Evolutionary conservation across 225 moss, liverwort and hornwort species (phyloP).

Genomic region (Marchantia paleacea): DNA sequence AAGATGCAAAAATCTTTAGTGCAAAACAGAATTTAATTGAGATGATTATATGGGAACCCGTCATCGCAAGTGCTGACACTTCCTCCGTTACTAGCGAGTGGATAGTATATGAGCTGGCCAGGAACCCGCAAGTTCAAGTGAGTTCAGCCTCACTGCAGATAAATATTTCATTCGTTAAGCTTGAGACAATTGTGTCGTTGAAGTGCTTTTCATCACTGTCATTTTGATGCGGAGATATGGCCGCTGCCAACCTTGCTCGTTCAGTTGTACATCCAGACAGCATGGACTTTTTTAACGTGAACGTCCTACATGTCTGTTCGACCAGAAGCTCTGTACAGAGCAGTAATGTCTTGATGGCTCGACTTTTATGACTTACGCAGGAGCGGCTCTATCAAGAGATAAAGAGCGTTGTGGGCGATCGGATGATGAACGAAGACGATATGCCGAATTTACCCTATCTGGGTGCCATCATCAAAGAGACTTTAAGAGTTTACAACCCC

Average conservation of each 20-base stretch:
- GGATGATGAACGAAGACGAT: conserved; percentile 55
- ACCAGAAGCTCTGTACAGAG: too few species aligned
- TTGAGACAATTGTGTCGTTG: background rate
- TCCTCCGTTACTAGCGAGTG: conserved; percentile 48
- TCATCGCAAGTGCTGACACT: conserved; percentile 55
- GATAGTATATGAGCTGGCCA: conserved; percentile 58
- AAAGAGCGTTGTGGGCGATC: conserved; percentile 40
- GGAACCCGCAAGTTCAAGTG: conserved; percentile 25
- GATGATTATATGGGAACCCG: background rate
- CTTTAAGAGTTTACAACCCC: conserved; percentile 43
- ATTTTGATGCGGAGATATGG: too few species aligned
- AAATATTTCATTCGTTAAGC: too few species aligned
- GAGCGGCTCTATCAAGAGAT: conserved; percentile 37
- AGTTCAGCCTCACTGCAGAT: too few species aligned
- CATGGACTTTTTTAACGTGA: too few species aligned
- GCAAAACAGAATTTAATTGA: too few species aligned
- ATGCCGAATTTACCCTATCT: conserved; percentile 43
- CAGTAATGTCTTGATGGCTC: too few species aligned
- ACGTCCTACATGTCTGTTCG: too few species aligned
- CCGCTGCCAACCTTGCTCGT: too few species aligned
- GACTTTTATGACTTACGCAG: background rate
- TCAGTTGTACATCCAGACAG: too few species aligned
- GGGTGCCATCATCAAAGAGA: conserved; percentile 52
- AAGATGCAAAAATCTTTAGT: too few species aligned
- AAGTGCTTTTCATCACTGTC: too few species aligned